phyloP scores from a whole-genome alignment of 306 rosid genomes.

The apple (Malus domestica) region DNA sequence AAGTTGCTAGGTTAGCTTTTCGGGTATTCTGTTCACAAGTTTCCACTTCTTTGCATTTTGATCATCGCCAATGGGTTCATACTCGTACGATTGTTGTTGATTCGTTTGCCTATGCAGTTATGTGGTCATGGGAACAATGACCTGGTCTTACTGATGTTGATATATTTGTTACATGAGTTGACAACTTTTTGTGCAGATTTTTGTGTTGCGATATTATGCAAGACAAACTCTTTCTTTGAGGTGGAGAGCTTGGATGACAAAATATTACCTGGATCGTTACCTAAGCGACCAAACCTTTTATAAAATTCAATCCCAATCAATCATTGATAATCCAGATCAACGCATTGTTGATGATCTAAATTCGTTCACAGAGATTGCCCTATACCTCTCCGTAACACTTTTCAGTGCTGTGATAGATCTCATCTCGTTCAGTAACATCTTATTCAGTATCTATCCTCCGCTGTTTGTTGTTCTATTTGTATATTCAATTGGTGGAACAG shows the following conservation, averaged over 20 bases:
- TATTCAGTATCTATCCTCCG: constrained; percentile 89
- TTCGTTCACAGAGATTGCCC: constrained; percentile 83
- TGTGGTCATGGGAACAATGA: neutral
- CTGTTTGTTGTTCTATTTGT: constrained; percentile 73
- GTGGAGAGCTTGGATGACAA: constrained; percentile 99
- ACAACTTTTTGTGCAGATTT: constrained; percentile 45
- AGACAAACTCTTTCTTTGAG: constrained; percentile 82
- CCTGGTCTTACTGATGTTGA: constrained; percentile 6
- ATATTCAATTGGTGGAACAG: constrained; percentile 92
- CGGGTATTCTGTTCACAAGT: neutral
- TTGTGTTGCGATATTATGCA: constrained; percentile 88
- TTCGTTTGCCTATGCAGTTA: neutral
- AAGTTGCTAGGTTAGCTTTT: neutral
- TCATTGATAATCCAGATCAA: constrained; percentile 94
- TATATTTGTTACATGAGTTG: constrained; percentile 18
- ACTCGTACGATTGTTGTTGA: neutral
- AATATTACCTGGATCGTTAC: constrained; percentile 83
- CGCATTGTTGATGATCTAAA: constrained; percentile 92
- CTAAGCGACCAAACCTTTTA: constrained; percentile 74
- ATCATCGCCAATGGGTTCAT: neutral
- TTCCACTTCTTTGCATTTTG: neutral
- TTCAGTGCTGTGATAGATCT: constrained; percentile 82
- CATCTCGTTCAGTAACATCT: constrained; percentile 86
- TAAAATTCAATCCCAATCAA: constrained; percentile 88
- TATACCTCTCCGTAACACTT: constrained; percentile 70